Percentiles rank a stretch among this genome's conserved stretches.
Conservation (phyloP, 2,329 filamentous ascomycete genomes). For the Stagonosporopsis rhizophila region DNA sequence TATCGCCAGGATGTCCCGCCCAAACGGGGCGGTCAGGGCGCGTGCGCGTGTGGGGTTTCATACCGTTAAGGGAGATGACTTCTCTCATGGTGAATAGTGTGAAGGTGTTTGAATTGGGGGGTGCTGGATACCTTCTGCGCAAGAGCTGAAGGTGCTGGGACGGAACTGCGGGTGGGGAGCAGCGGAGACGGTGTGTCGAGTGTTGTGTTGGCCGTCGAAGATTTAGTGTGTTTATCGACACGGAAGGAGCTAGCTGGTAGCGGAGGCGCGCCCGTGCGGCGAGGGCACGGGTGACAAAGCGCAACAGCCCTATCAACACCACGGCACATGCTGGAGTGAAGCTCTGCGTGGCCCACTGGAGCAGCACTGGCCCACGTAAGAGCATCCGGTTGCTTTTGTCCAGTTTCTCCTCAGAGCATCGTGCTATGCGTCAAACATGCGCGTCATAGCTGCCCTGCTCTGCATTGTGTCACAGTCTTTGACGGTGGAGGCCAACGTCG, state of each 20-base stretch:
- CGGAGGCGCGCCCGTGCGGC: slow-evolving; percentile 14
- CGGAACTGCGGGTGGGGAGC: slow-evolving; percentile 28
- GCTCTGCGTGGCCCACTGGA: slow-evolving; percentile 20
- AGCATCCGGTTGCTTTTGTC: slow-evolving; percentile 6
- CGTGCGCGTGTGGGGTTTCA: slow-evolving; percentile 50
- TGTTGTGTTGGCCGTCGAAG: slow-evolving; percentile 27
- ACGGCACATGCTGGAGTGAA: slow-evolving; percentile 6
- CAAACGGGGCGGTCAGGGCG: slow-evolving; percentile 46
- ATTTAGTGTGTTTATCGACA: slow-evolving; percentile 23
- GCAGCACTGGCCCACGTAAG: slow-evolving; percentile 26
- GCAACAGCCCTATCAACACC: slow-evolving; percentile 13
- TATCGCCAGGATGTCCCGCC: slow-evolving; percentile 29
- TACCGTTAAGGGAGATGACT: slow-evolving; percentile 99
- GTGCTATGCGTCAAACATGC: slow-evolving; percentile 43
- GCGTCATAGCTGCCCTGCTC: slow-evolving; percentile 39
- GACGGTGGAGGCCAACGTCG: slow-evolving; percentile 72
- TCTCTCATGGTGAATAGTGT: slow-evolving; percentile 82
- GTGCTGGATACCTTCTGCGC: slow-evolving; percentile 21
- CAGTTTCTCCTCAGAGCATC: not conserved
- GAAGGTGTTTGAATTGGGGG: slow-evolving; percentile 38
- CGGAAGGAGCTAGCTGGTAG: slow-evolving; percentile 19
- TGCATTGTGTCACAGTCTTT: slow-evolving; percentile 43
- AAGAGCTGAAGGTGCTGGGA: slow-evolving; percentile 19
- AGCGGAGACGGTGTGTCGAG: slow-evolving; percentile 30
- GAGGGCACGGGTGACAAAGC: slow-evolving; percentile 8